Evolutionary conservation across 2,329 filamentous ascomycete genomes (phyloP), one percentile per base, ranked within the genome.

Genomic region (Cordyceps tenuipes): DNA sequence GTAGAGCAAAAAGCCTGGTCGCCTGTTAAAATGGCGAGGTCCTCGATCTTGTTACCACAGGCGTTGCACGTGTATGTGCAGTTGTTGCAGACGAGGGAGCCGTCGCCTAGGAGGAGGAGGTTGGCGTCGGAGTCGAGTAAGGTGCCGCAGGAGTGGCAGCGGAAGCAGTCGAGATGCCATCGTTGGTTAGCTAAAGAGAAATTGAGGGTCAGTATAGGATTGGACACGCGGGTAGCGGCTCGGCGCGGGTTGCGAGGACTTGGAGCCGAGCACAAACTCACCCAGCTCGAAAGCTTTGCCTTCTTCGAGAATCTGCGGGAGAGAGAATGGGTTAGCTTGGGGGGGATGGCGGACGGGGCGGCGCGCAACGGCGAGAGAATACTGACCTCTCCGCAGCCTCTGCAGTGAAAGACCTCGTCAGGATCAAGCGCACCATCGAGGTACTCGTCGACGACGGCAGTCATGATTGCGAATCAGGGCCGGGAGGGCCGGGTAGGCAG

Each of bases 131-230:
- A 97, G 77, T 99, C 94, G 76, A 99, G 91, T 61, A 97, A 86
- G 62, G 92, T 97, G 70, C 86, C 85, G 80, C 93, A 99, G 60
- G 90, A 95, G 74, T 96, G 94, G 82, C 93, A 97, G 72, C 92
- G 89, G 77, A 99, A 99, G 79, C 94, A 99, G 77, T 97, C 90
- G 70, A 99, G 90, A 80, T 99, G 94, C 94, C 93, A 97, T 82
- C 93, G 85, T 74, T 96, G 94, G 64, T 92, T 92, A 73, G 93
- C 92, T 96, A 67, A 21, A 17, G 60, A 26, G 36, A 57, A 54
- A 59, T 61, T 47, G 59, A 61, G 49, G 62, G 66, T 69, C 62
- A 71, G 72, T 66, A 69, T 68, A 59, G 53, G 60, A 47, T 15
- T 49, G 50, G 15, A 15, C 19, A 26, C 39, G 34, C 34, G 19